A percentile compares a stretch with the other conserved stretches of the same genome.
These are phyloP conservation scores for Hyphochytrium catenoides DNA, from an alignment of 352 stramenopile species.

Conservation along the genomic window DNA sequence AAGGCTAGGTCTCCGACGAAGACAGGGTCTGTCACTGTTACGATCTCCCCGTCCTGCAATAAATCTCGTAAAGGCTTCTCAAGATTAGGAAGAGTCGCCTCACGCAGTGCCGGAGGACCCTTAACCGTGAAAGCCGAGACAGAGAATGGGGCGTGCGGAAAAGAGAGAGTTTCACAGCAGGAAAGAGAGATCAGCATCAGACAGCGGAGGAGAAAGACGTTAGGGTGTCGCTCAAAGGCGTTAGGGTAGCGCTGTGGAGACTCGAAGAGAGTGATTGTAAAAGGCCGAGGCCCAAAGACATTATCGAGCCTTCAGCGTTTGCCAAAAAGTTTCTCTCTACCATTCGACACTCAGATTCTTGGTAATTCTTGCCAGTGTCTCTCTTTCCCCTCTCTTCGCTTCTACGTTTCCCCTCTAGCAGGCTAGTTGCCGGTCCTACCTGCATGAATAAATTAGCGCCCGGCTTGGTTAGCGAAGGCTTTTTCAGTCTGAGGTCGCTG, in stretches of 20 bases:
- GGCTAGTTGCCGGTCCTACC: too few species aligned
- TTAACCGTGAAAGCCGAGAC: neutral
- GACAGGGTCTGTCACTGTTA: conserved; percentile 82
- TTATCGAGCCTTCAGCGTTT: too few species aligned
- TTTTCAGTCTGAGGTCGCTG: conserved; percentile 27
- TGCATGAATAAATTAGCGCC: conserved; percentile 49
- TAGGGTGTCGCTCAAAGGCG: too few species aligned
- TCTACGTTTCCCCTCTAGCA: too few species aligned
- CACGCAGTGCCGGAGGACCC: conserved; percentile 40
- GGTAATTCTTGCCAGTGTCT: too few species aligned
- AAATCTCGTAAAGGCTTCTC: conserved; percentile 64
- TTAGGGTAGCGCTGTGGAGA: too few species aligned
- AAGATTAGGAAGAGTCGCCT: conserved; percentile 72
- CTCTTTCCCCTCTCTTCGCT: too few species aligned
- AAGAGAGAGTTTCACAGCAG: neutral
- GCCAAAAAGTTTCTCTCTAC: too few species aligned
- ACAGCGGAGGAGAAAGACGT: neutral
- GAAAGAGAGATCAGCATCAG: neutral
- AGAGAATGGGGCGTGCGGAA: neutral
- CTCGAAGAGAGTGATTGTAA: too few species aligned
- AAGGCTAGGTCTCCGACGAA: conserved; percentile 56
- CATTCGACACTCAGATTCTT: too few species aligned
- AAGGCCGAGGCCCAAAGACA: too few species aligned
- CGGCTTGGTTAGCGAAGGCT: conserved; percentile 36
- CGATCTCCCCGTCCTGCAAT: conserved; percentile 50